Conservation (phyloP, 108 stramenopile species). For the Seminavis robusta region DNA sequence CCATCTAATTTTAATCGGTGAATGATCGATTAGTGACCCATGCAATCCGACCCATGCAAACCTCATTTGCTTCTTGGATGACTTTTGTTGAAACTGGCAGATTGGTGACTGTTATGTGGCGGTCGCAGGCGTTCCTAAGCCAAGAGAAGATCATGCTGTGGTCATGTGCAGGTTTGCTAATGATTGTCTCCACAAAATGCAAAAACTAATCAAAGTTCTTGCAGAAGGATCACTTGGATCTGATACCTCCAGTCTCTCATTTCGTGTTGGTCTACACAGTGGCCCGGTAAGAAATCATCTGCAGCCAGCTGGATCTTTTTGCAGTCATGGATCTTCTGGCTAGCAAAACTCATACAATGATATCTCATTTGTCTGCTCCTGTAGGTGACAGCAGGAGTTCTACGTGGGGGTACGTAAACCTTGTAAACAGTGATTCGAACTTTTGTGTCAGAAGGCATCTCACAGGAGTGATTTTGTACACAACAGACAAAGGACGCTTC, state of each 20-base stretch:
- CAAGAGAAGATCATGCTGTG: conserved; percentile 48
- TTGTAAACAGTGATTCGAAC: background rate
- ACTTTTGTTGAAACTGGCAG: no score
- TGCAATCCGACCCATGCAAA: no score
- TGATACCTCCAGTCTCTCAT: conserved; percentile 25
- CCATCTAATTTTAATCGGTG: no score
- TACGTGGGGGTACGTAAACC: conserved; percentile 6
- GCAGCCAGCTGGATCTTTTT: no score
- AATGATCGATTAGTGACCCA: no score
- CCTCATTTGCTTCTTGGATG: no score
- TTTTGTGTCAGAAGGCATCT: background rate
- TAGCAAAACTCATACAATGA: no score
- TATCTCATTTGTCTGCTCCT: no score
- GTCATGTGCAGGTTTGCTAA: conserved; percentile 13
- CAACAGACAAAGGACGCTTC: background rate
- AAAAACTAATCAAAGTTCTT: background rate
- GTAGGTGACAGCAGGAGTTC: conserved; percentile 20
- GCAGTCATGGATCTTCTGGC: no score
- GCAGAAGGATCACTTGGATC: conserved; percentile 4
- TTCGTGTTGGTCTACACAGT: conserved; percentile 48
- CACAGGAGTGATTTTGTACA: background rate
- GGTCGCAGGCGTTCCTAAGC: conserved; percentile 12
- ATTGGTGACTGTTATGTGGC: no score
- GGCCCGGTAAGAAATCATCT: conserved; percentile 49
- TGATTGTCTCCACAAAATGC: conserved; percentile 9